Evolutionary conservation across 2,329 filamentous ascomycete species (phyloP).

Genomic region (Pseudogymnoascus pannorum): DNA sequence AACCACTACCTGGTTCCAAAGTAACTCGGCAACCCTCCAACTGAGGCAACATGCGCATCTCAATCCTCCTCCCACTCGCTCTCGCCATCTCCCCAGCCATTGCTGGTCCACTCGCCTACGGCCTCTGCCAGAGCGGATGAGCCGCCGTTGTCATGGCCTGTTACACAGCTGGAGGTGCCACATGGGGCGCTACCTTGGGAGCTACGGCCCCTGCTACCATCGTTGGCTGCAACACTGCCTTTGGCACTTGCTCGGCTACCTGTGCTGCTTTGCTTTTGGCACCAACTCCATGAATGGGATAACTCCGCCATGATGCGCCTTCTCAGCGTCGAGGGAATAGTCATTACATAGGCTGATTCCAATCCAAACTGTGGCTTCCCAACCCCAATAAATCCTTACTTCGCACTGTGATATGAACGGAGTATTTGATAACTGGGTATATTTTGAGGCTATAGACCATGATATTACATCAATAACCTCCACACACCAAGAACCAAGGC

Average conservation of each 20-base stretch:
- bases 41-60: constrained; percentile 7
- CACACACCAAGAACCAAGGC: constrained; percentile 62
- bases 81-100: constrained; percentile 10
- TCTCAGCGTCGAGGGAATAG: background rate
- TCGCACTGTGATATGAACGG: background rate
- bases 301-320: background rate
- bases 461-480: constrained; percentile 57
- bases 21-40: too few relatives aligned
- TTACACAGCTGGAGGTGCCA: constrained; percentile 37
- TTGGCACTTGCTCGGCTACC: constrained; percentile 38
- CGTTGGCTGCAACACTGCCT: constrained; percentile 38
- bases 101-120: constrained; percentile 35
- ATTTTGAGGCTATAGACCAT: constrained; percentile 43
- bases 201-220: constrained; percentile 34
- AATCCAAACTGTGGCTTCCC: background rate
- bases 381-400: background rate
- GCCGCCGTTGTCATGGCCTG: constrained; percentile 38
- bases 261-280: constrained; percentile 32
- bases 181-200: constrained; percentile 35
- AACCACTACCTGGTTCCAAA: background rate
- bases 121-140: constrained; percentile 41
- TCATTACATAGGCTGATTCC: background rate
- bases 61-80: background rate
- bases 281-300: constrained; percentile 23
- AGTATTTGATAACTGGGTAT: background rate